Evolutionary conservation across 495 filamentous ascomycete species (phyloP).

Genomic region (Cercophora newfieldiana): DNA sequence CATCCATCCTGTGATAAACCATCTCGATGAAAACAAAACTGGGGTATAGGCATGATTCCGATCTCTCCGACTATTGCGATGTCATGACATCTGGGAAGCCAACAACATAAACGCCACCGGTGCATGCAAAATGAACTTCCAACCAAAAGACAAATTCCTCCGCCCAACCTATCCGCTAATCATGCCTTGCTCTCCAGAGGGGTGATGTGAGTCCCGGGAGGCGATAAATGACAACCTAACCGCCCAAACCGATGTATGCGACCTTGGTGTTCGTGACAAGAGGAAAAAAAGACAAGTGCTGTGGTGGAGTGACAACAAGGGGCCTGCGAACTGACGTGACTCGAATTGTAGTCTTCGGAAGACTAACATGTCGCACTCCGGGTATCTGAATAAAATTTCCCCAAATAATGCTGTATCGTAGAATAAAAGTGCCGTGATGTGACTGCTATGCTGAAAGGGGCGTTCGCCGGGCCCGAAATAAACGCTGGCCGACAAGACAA

Average conservation of each 20-base stretch:
- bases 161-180: not conserved
- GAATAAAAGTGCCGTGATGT: slow-evolving; percentile 35
- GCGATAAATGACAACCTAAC: slow-evolving; percentile 13
- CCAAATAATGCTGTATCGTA: slow-evolving; percentile 14
- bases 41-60: slow-evolving; percentile 13
- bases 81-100: slow-evolving; percentile 1
- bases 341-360: not conserved
- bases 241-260: slow-evolving; percentile 10
- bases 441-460: slow-evolving; percentile 20
- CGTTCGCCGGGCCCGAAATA: not conserved
- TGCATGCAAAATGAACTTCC: not conserved
- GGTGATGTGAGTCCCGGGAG: not conserved
- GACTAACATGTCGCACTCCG: slow-evolving; percentile 32
- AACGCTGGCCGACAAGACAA: slow-evolving; percentile 3
- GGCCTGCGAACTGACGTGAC: slow-evolving; percentile 7
- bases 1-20: not conserved
- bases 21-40: not conserved
- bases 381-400: slow-evolving; percentile 36
- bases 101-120: not conserved
- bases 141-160: not conserved
- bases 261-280: slow-evolving; percentile 11
- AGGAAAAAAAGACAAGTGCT: slow-evolving; percentile 21
- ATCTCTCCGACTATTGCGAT: not conserved
- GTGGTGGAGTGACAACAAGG: slow-evolving; percentile 36
- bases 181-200: not conserved